A percentile compares a stretch with the other conserved stretches of the same genome.
These are phyloP conservation scores for Geotrichum macrosporum DNA, from an alignment of 1,139 yeast species.

Conservation along the genomic window DNA sequence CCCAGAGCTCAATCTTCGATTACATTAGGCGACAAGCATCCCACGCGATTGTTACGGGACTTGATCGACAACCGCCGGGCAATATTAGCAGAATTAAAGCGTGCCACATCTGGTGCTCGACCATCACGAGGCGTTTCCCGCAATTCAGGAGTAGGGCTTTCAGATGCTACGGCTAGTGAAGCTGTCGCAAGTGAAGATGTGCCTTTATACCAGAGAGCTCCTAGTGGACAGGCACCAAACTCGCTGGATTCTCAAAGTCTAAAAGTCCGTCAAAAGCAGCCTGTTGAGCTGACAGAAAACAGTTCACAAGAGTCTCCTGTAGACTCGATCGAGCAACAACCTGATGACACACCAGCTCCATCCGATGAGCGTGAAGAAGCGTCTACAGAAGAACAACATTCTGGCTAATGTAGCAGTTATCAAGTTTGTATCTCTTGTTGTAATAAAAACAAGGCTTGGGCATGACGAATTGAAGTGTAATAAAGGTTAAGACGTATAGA, in stretches of 20 bases:
- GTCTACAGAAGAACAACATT: too few species aligned
- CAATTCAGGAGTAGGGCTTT: neutral
- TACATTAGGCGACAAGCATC: slow-evolving; percentile 55
- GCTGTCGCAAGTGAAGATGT: slow-evolving; percentile 1
- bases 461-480: too few species aligned
- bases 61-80: slow-evolving; percentile 48
- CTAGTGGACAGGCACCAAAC: neutral
- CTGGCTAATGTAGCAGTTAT: too few species aligned
- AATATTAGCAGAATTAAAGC: slow-evolving; percentile 14
- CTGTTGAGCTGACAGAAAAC: slow-evolving; percentile 3
- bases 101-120: slow-evolving; percentile 4
- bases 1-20: slow-evolving; percentile 49
- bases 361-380: too few species aligned
- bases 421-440: too few species aligned
- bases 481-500: too few species aligned
- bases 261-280: slow-evolving; percentile 4
- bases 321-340: too few species aligned
- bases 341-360: too few species aligned
- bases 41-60: slow-evolving; percentile 57
- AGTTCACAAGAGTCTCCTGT: too few species aligned
- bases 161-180: too few species aligned
- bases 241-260: slow-evolving; percentile 1
- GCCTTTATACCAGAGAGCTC: neutral
- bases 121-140: neutral
- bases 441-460: too few species aligned